Evolutionary conservation across 805 yeast genomes (phyloP).

Genomic region (Suhomyces pyralidae): DNA sequence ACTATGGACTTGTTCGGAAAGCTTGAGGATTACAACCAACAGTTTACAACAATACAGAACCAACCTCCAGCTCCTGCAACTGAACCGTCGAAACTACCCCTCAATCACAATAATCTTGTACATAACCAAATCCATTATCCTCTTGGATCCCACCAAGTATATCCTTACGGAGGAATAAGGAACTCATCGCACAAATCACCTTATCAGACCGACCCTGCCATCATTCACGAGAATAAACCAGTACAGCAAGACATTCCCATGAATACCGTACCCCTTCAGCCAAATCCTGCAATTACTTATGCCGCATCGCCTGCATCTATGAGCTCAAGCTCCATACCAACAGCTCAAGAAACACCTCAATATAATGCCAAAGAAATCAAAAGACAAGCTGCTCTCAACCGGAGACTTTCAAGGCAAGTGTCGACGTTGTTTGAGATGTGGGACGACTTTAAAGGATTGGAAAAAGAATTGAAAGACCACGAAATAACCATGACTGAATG

Average conservation of each 20-base stretch:
- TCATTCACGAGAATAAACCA: not conserved
- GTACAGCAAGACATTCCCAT: not conserved
- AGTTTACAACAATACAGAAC: not conserved
- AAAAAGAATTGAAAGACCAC: slow-evolving; percentile 19
- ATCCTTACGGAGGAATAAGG: not conserved
- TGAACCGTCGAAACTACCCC: not conserved
- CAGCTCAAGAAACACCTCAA: not conserved
- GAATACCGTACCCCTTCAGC: not conserved
- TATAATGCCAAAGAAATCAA: slow-evolving; percentile 8
- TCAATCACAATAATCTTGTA: not conserved
- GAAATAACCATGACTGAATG: slow-evolving; percentile 28
- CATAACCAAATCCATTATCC: not conserved
- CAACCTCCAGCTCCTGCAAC: not conserved
- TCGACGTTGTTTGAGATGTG: slow-evolving; percentile 30
- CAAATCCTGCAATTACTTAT: not conserved
- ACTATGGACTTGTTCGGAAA: slow-evolving; percentile 18
- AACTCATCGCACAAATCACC: not conserved
- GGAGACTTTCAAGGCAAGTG: slow-evolving; percentile 28
- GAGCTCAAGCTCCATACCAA: not conserved
- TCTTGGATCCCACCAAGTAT: not conserved
- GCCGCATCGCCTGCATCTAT: not conserved
- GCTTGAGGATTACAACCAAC: slow-evolving; percentile 6
- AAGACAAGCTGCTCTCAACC: slow-evolving; percentile 17
- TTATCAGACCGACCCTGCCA: not conserved
- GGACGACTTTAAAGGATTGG: slow-evolving; percentile 31